Evolutionary conservation across 192 early-diverging fungal species (phyloP).

Genomic region (Coemansia umbellata): DNA sequence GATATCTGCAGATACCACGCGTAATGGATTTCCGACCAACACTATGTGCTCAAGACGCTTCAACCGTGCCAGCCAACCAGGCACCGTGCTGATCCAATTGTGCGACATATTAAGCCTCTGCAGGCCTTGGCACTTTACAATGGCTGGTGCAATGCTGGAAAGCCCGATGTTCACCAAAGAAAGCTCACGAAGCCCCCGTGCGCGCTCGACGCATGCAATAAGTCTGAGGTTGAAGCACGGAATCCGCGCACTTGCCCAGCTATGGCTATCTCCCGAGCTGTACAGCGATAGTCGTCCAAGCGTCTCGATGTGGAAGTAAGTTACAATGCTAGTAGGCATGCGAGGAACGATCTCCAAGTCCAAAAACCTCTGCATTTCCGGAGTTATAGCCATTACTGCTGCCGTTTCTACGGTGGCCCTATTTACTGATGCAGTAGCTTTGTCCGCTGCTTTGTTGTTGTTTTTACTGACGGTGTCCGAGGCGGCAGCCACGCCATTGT

Average conservation of each 20-base stretch:
- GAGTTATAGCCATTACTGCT: neutral
- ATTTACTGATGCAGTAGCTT: neutral
- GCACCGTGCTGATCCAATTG: slow-evolving; percentile 46
- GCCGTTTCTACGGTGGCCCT: neutral
- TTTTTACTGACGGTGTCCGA: neutral
- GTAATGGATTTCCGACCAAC: slow-evolving; percentile 37
- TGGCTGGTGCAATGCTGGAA: slow-evolving; percentile 14
- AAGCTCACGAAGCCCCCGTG: slow-evolving; percentile 23
- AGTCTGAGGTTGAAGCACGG: slow-evolving; percentile 32
- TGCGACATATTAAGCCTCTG: slow-evolving; percentile 46
- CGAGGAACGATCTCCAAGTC: slow-evolving; percentile 22
- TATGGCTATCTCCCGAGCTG: slow-evolving; percentile 26
- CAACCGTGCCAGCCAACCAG: slow-evolving; percentile 34
- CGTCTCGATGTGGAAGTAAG: slow-evolving; percentile 11
- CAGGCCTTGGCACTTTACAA: slow-evolving; percentile 24
- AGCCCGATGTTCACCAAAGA: slow-evolving; percentile 46
- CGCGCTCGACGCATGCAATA: slow-evolving; percentile 17
- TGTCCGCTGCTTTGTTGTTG: no score
- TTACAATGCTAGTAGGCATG: slow-evolving; percentile 28
- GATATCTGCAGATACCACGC: slow-evolving; percentile 34
- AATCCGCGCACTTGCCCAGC: slow-evolving; percentile 32
- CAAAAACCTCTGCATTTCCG: slow-evolving; percentile 17
- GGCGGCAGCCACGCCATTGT: neutral
- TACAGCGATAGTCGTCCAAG: slow-evolving; percentile 28
- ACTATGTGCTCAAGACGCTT: slow-evolving; percentile 30